Conservation (phyloP, 371 early-diverging fungal species). For the Apophysomyces sp. region DNA sequence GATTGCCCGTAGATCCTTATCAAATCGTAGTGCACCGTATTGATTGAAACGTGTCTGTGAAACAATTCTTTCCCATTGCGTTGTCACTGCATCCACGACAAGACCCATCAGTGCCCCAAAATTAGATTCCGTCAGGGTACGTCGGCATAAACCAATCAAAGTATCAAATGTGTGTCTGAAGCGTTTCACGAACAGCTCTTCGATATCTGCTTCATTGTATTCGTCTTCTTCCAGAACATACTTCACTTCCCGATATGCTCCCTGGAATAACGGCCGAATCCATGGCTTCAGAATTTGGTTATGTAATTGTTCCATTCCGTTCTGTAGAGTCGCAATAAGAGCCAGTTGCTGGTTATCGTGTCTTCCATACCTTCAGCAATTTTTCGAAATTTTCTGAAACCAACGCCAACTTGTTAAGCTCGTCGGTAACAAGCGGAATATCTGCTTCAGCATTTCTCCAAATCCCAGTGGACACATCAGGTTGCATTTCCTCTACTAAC, state of each 20-base stretch:
- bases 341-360: background rate
- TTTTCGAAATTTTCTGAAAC: conserved; percentile 62
- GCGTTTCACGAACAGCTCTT: conserved; percentile 76
- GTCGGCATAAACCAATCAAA: conserved; percentile 42
- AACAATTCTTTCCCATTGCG: conserved; percentile 89
- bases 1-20: conserved; percentile 83
- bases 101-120: conserved; percentile 60
- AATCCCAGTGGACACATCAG: conserved; percentile 46
- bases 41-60: conserved; percentile 84
- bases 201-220: conserved; percentile 80
- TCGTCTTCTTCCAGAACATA: conserved; percentile 91
- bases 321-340: conserved; percentile 35
- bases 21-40: conserved; percentile 83
- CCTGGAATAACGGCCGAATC: conserved; percentile 75
- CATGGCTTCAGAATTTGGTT: conserved; percentile 78
- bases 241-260: conserved; percentile 80
- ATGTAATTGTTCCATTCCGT: conserved; percentile 79
- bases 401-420: conserved; percentile 54
- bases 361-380: conserved; percentile 54
- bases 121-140: conserved; percentile 69
- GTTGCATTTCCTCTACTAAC: conserved; percentile 62
- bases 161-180: conserved; percentile 67
- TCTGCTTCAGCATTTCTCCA: conserved; percentile 49
- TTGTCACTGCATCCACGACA: conserved; percentile 62
- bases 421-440: conserved; percentile 43